These are phyloP conservation scores for Mortierella sp. DNA, from an alignment of 371 early-diverging fungal genomes.

Conservation along the genomic window DNA sequence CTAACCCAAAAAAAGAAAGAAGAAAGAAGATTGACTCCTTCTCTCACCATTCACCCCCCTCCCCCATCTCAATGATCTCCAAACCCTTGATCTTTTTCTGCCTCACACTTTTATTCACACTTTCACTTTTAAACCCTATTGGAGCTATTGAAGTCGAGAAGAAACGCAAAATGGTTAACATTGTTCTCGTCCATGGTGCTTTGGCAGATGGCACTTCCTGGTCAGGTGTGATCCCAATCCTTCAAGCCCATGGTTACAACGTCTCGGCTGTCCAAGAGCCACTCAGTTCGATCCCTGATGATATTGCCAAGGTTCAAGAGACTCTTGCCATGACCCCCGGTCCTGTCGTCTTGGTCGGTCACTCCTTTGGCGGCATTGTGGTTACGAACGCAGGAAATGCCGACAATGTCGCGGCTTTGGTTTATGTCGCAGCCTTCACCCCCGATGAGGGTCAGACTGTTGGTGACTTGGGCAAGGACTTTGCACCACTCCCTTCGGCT, in stretches of 20 bases:
- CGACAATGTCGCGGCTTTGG: slow-evolving; percentile 10
- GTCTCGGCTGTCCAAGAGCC: slow-evolving; percentile 23
- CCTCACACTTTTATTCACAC: too few relatives aligned
- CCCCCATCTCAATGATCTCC: too few relatives aligned
- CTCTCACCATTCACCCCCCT: too few relatives aligned
- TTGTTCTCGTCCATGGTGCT: slow-evolving; percentile 28
- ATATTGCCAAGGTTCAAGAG: slow-evolving; percentile 18
- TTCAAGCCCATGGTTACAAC: slow-evolving; percentile 7
- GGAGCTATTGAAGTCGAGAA: too few relatives aligned
- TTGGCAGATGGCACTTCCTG: slow-evolving; percentile 24
- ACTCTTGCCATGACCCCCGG: slow-evolving; percentile 4
- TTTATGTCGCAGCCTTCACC: slow-evolving; percentile 20
- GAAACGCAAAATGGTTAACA: slow-evolving; percentile 15
- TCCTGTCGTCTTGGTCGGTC: slow-evolving; percentile 22
- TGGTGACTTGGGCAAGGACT: slow-evolving; percentile 5
- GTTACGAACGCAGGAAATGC: slow-evolving; percentile 10
- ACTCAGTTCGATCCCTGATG: slow-evolving; percentile 14
- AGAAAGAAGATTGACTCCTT: too few relatives aligned
- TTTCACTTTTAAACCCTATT: too few relatives aligned
- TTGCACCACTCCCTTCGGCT: not conserved
- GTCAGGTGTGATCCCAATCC: slow-evolving; percentile 12
- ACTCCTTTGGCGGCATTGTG: slow-evolving; percentile 20
- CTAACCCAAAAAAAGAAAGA: too few relatives aligned
- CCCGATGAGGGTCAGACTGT: slow-evolving; percentile 9
- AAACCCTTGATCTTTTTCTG: too few relatives aligned